phyloP scores from a whole-genome alignment of 371 early-diverging fungal species.

The Zopfochytrium polystomum region DNA sequence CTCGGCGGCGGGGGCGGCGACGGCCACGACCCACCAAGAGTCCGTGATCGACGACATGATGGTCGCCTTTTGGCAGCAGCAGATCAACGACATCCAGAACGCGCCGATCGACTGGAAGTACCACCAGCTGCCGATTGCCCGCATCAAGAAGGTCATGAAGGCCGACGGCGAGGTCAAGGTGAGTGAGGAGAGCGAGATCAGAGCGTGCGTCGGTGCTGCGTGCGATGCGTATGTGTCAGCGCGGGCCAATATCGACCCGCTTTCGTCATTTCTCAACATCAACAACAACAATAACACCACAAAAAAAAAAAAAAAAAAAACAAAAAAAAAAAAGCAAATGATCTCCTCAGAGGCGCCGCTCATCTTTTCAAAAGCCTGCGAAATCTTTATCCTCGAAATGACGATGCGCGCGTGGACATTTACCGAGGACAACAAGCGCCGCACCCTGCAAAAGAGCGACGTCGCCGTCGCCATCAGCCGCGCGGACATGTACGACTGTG shows the following conservation, averaged over 20 bases:
- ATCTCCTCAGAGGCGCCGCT: slow-evolving; percentile 90
- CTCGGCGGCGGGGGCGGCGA: no score
- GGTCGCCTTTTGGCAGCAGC: slow-evolving; percentile 34
- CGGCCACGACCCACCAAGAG: no score
- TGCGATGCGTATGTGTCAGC: not conserved
- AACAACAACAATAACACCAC: no score
- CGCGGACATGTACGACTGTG: slow-evolving; percentile 94
- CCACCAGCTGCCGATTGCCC: slow-evolving; percentile 94
- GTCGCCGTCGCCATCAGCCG: slow-evolving; percentile 92
- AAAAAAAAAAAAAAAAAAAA: no score
- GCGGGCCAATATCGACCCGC: not conserved
- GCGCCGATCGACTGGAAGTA: slow-evolving; percentile 75
- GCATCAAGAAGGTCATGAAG: slow-evolving; percentile 99
- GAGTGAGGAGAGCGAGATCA: slow-evolving; percentile 6
- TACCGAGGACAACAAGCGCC: slow-evolving; percentile 97
- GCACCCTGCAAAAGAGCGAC: slow-evolving; percentile 95
- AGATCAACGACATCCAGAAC: slow-evolving; percentile 33
- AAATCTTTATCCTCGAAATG: slow-evolving; percentile 82
- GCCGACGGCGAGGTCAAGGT: slow-evolving; percentile 97
- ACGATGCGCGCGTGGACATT: slow-evolving; percentile 97
- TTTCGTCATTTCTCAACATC: not conserved
- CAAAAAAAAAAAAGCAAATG: no score
- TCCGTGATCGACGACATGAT: slow-evolving; percentile 19
- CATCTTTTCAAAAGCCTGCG: slow-evolving; percentile 95
- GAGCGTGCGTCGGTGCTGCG: not conserved